These are phyloP conservation scores for Phytopythium mirpurense DNA, from an alignment of 352 stramenopile genomes.

Conservation along the genomic window DNA sequence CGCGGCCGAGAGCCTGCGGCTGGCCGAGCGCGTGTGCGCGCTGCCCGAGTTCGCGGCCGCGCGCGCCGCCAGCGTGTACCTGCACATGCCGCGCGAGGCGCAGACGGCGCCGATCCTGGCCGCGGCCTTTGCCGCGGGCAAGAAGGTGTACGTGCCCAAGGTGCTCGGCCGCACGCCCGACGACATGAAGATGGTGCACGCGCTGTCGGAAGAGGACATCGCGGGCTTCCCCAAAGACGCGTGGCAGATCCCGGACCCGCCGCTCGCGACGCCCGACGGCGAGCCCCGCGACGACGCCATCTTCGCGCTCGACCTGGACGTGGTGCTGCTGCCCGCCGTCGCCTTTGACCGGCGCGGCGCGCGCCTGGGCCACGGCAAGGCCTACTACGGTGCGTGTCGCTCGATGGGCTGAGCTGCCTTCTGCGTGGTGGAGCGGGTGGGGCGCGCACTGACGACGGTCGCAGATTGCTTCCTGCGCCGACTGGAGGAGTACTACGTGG, in stretches of 20 bases:
- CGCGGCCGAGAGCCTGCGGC: constrained; percentile 33
- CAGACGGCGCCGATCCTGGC: constrained; percentile 45
- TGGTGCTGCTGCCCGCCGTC: constrained; percentile 80
- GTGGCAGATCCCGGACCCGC: constrained; percentile 84
- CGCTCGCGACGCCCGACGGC: constrained; percentile 21
- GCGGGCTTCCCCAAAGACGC: constrained; percentile 81
- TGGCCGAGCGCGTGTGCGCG: constrained; percentile 38
- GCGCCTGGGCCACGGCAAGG: constrained; percentile 82
- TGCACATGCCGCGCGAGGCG: constrained; percentile 82
- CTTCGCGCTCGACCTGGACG: constrained; percentile 45
- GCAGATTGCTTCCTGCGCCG: constrained; percentile 72
- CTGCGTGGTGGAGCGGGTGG: too few relatives aligned
- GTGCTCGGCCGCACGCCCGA: constrained; percentile 57
- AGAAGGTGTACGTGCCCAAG: constrained; percentile 89
- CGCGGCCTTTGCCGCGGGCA: constrained; percentile 47
- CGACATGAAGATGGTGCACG: constrained; percentile 77
- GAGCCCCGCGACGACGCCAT: constrained; percentile 36
- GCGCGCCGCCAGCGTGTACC: constrained; percentile 63
- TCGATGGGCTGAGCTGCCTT: too few relatives aligned
- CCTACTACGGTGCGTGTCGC: constrained; percentile 68
- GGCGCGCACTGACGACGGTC: not conserved
- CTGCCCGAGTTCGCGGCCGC: constrained; percentile 49
- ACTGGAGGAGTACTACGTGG: constrained; percentile 38
- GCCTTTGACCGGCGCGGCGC: constrained; percentile 76
- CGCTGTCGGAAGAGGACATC: constrained; percentile 61